Conservation (phyloP, 345 rosid species). For the Lepidium africanum region DNA sequence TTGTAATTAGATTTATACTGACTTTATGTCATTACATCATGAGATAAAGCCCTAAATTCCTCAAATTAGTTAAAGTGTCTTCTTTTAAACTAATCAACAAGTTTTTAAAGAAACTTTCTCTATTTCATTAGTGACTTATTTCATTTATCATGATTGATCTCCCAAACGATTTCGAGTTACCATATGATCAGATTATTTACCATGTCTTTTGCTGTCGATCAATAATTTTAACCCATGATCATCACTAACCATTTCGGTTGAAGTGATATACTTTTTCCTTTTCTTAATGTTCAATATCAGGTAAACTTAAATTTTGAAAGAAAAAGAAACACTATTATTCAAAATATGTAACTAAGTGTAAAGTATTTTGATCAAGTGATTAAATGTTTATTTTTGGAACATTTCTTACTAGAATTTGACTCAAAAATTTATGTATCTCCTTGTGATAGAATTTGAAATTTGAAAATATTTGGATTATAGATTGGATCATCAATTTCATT, state of each 20-base stretch:
- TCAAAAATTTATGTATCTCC: too few species aligned
- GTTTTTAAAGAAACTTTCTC: background rate
- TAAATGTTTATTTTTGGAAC: too few species aligned
- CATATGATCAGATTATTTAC: background rate
- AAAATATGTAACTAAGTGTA: background rate
- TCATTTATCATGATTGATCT: slow-evolving; percentile 4
- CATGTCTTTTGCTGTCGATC: background rate
- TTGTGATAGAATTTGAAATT: too few species aligned
- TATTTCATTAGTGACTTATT: slow-evolving; percentile 5
- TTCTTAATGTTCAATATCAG: background rate
- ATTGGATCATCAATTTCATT: too few species aligned
- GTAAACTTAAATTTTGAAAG: too few species aligned
- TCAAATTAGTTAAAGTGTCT: slow-evolving; percentile 27
- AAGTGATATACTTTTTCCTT: background rate
- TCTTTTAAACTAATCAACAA: slow-evolving; percentile 7
- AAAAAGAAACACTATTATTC: background rate
- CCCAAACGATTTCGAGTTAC: background rate
- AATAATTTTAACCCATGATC: background rate
- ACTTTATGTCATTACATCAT: slow-evolving; percentile 28
- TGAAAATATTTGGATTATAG: too few species aligned
- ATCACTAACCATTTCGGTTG: background rate
- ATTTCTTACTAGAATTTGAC: too few species aligned
- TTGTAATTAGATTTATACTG: background rate
- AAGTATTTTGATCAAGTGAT: background rate
- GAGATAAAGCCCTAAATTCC: slow-evolving; percentile 32